Base-by-base conservation (phyloP, 306 rosid genomes). In the Dalbergia oliveri region DNA sequence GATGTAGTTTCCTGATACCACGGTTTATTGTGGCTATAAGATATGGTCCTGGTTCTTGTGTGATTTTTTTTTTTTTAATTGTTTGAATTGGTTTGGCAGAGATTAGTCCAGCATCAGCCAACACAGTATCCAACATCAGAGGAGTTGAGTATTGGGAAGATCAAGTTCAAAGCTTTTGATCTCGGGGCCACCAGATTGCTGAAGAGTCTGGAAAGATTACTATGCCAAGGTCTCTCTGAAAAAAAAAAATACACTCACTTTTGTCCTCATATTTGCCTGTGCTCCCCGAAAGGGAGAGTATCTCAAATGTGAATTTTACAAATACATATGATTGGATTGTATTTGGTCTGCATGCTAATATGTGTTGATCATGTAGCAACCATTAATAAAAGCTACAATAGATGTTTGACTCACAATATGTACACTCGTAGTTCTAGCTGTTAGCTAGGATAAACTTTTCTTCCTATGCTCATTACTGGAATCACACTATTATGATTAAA, bases 31-130 rank as follows among this genome's bases (percentile, higher is more conserved):
- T 26, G 8, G 58, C 34, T 34, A 54, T 64, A 8, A 1, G 9
- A 15, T 11, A 45, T 9, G 15, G 26, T 16, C 16, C 4, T 71
- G 11, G 16, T 72, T 59, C 69, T 59, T 47, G 54, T 33, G n/a
- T 79, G 15, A 60, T 56, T 11, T 47, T 44, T 64, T 44, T 54
- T 26, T 2, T 26, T 26, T 26, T 26, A 26, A 37, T 34, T 15
- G 33, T 71, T 74, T 62, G 69, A 44, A 43, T 82, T 82, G 35
- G 39, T 33, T 23, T 86, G 72, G 85, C 88, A 91, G 94, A 87
- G 94, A 87, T 37, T 91, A 70, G 97, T 89, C 66, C 97, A 91
- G 79, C 97, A 91, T 76, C 97, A 88, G 87, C 91, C 97, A 81
- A 89, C 97, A 13, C 94, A 85, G 74, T 80, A 88, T 66, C 94